Evolutionary conservation across 345 rosid species (phyloP), one percentile per base, ranked within the genome.

Genomic region (Cochlearia excelsa): DNA sequence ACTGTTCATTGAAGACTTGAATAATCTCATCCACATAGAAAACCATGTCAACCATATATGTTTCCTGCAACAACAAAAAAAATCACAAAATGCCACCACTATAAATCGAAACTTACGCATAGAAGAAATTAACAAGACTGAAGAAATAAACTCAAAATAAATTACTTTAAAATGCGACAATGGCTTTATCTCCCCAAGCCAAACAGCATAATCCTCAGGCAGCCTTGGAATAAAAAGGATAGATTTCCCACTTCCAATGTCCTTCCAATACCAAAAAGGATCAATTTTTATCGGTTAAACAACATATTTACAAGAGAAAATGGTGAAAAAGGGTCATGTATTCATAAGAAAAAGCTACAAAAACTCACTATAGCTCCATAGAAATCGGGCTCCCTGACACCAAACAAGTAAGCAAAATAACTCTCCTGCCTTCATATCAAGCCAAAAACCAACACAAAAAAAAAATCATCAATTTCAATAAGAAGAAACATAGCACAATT

Each of bases 401-500:
- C 98, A 75, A 92, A 88, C 53, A 88, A 73, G 74, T 92, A 88
- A 27, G 98, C 90, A 69, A 92, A 88, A 74, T 88, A 91, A 76
- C 98, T 85, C 74, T 81, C 86, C 75, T 87, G 91, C 79, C 95
- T 91, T 58, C 40, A 64, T 44, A 11, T 35, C 56, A 66, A 66
- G 31, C 9, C 62, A 46, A 44, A 31, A 23, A 46, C 4, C 1
- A 39, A 37, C 6, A 27, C 9, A 43, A 4, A 48, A n/a, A 30
- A 47, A n/a, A 16, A 16, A 16, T 16, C 23, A 16, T 16, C 23
- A 16, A 16, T 16, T 16, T 30, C 66, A 34, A 37, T 30, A 26
- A 50, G 37, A 61, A 48, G 52, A 57, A 33, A 40, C 56, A 7
- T 38, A 43, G 43, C 26, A 40, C 43, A 30, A 51, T 43, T 28